These are phyloP conservation scores for Raphanus sativus DNA, from an alignment of 345 rosid species.

Conservation along the genomic window DNA sequence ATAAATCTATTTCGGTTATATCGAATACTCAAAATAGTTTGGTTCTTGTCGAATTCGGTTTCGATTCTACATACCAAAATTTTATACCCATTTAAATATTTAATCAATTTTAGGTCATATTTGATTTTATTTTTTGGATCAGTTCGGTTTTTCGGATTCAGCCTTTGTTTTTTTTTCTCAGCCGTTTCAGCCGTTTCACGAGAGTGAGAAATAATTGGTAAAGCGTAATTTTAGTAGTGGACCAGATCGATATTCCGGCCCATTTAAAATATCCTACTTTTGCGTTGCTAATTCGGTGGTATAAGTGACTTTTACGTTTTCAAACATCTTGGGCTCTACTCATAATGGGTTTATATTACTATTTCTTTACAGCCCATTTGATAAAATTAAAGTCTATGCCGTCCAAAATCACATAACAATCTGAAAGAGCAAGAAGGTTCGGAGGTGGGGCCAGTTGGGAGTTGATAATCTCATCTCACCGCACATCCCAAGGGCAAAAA, in stretches of 20 bases:
- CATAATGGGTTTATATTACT: background rate
- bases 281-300: background rate
- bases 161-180: no score
- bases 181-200: no score
- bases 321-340: background rate
- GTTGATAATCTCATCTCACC: slow-evolving; percentile 32
- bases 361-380: background rate
- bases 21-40: no score
- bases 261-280: background rate
- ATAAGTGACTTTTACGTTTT: background rate
- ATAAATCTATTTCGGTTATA: no score
- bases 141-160: no score
- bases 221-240: background rate
- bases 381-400: background rate
- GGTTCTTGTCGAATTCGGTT: no score
- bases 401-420: background rate
- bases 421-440: background rate
- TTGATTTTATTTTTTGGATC: no score
- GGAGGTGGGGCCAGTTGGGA: background rate
- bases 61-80: no score
- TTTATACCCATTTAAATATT: no score
- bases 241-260: background rate
- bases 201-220: background rate
- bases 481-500: slow-evolving; percentile 30
- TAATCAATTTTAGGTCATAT: no score